These are phyloP conservation scores for Kernera saxatilis DNA, from an alignment of 345 rosid genomes.

Conservation along the genomic window DNA sequence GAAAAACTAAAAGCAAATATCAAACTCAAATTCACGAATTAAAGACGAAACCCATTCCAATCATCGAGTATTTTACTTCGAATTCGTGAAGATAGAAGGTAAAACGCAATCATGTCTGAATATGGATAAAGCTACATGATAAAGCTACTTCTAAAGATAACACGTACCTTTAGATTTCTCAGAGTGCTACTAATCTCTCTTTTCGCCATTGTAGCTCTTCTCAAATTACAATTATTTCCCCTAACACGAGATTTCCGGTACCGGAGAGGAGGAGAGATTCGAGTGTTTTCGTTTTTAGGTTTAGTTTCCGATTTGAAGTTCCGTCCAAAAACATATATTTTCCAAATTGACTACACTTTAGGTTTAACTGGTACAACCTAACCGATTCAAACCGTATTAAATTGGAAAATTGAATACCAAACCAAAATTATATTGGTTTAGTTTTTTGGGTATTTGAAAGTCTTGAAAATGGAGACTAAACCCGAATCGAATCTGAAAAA, in stretches of 20 bases:
- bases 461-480: neutral
- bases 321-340: neutral
- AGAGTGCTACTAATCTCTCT: conserved; percentile 85
- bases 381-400: conserved; percentile 19
- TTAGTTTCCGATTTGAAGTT: conserved; percentile 11
- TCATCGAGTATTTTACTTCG: neutral
- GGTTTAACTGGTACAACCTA: neutral
- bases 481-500: neutral
- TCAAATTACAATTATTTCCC: neutral
- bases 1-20: neutral
- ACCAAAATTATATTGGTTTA: conserved; percentile 12
- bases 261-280: neutral
- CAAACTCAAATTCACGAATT: neutral
- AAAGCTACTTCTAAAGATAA: neutral
- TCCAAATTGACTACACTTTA: conserved; percentile 1
- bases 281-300: neutral
- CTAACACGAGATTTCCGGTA: neutral
- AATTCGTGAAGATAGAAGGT: neutral
- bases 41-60: neutral
- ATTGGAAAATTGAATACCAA: neutral
- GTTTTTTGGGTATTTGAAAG: neutral
- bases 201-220: conserved; percentile 51
- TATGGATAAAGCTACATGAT: neutral
- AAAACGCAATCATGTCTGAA: neutral
- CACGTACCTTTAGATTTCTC: conserved; percentile 73